Base-by-base conservation (phyloP, 2,329 filamentous ascomycete genomes). In the Stagonosporopsis rhizophila region DNA sequence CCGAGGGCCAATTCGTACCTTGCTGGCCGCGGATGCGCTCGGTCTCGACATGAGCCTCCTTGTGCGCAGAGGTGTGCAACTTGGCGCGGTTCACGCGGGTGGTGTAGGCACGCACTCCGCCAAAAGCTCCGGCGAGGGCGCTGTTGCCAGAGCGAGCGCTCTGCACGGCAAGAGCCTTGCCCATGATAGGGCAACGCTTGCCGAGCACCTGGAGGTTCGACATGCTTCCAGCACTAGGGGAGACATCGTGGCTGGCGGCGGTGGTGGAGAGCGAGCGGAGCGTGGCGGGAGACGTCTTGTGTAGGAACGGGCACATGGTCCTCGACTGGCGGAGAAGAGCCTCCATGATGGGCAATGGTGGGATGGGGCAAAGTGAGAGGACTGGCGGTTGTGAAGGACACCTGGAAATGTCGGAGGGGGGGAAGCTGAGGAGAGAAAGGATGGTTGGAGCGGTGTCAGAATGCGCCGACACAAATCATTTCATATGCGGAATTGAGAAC, bases 131-230 rank as follows among this genome's bases (percentile, higher is more conserved):
- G 35, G 78, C 77, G 19, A 83, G 75, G 28, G 77, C 74, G 60
- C 72, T 74, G 67, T 79, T 79, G 65, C 74, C 75, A 59, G 78
- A 76, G 70, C 82, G 82, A 56, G 80, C 78, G 58, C 79, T 80
- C 83, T 97, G 94, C 35, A 97, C 89, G 59, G 92, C 90, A 76
- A 99, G 86, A 38, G 95, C 95, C 84, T 97, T 96, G 78, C 93
- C 94, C 95, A 99, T 99, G 78, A 99, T 89, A 56, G 95, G 95
- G 85, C 95, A 99, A 77, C 94, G 92, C 74, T 92, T 89, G 71
- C 92, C 95, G 73, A 96, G 87, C 67, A 95, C 87, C 82, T 98
- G 95, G 71, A 99, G 85, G 81, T 96, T 98, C 73, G 92, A 96
- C 87, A 98, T 96, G 79, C 91, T 92, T 71, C 93, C 92, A 66